Percentiles rank a stretch among this genome's conserved stretches.
These are phyloP conservation scores for Stemphylium beticola DNA, from an alignment of 2,329 filamentous ascomycete species.

Conservation along the genomic window DNA sequence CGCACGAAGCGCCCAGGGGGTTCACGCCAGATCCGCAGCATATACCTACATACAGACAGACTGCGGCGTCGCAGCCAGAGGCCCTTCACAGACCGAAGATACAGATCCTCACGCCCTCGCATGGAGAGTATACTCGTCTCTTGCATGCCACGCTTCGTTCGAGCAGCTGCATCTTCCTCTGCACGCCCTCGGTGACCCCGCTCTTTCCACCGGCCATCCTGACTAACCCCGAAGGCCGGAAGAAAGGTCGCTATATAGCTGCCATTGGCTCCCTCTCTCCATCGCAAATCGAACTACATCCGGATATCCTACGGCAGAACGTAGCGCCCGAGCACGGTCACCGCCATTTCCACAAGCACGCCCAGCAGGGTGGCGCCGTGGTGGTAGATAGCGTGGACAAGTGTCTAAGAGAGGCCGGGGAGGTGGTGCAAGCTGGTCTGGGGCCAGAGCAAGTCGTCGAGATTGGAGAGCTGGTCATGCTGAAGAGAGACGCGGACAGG, in stretches of 20 bases:
- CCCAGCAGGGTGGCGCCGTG: conserved; percentile 64
- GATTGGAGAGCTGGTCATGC: conserved; percentile 78
- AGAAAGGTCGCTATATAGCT: conserved; percentile 73
- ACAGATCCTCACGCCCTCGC: conserved; percentile 70
- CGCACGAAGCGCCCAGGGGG: conserved; percentile 42
- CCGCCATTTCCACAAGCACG: conserved; percentile 70
- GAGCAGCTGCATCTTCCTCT: conserved; percentile 86
- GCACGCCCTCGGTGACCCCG: conserved; percentile 75
- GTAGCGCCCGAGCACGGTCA: conserved; percentile 58
- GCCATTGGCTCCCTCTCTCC: conserved; percentile 74
- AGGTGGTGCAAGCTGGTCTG: conserved; percentile 80
- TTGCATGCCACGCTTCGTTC: conserved; percentile 73
- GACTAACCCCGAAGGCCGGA: conserved; percentile 72
- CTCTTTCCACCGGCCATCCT: conserved; percentile 78
- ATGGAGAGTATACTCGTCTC: conserved; percentile 71
- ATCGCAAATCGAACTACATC: conserved; percentile 83
- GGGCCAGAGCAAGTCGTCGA: conserved; percentile 80
- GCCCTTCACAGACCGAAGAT: conserved; percentile 61
- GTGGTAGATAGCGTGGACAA: conserved; percentile 75
- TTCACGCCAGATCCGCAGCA: conserved; percentile 18
- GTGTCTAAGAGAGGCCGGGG: conserved; percentile 82
- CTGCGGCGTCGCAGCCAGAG: conserved; percentile 9
- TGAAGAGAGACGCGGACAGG: conserved; percentile 60
- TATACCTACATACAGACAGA: conserved; percentile 21
- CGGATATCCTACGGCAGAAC: conserved; percentile 73